These are phyloP conservation scores for Cardiosporidium cionae DNA, from an alignment of 169 alveolate species.

Conservation along the genomic window DNA sequence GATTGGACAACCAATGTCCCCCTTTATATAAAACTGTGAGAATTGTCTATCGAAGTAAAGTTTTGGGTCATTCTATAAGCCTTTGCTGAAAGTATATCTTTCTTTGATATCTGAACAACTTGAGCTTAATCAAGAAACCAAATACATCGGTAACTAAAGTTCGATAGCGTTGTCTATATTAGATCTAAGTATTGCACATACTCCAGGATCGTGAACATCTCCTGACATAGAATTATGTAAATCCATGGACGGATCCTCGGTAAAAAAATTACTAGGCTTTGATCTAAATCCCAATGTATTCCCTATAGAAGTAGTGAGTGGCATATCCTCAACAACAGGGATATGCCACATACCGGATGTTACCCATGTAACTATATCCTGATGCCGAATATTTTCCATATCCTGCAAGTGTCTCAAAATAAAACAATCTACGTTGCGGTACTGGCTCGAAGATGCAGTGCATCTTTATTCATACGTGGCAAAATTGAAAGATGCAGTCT, in stretches of 20 bases:
- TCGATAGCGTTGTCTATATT: no score
- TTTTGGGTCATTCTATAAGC: no score
- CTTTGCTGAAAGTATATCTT: no score
- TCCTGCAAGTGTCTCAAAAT: no score
- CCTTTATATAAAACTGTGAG: no score
- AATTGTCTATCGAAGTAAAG: no score
- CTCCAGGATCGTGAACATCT: conserved; percentile 49
- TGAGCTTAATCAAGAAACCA: no score
- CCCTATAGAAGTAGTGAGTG: conserved; percentile 49
- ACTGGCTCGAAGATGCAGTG: not conserved
- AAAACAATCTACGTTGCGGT: no score
- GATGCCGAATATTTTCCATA: conserved; percentile 39
- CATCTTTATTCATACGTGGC: not conserved
- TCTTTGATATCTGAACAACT: no score
- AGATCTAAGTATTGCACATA: conserved; percentile 47
- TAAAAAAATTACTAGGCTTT: conserved; percentile 45
- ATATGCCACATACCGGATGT: conserved; percentile 50
- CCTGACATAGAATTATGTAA: conserved; percentile 52
- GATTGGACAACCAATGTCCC: no score
- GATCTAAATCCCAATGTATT: conserved; percentile 47
- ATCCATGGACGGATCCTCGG: conserved; percentile 45
- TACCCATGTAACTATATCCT: conserved; percentile 52
- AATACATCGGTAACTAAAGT: no score
- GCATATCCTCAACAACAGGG: conserved; percentile 52
- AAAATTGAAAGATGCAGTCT: no score